Evolutionary conservation across 441 rosid species (phyloP), one percentile per base, ranked within the genome.

Genomic region (Erodium moschatum): DNA sequence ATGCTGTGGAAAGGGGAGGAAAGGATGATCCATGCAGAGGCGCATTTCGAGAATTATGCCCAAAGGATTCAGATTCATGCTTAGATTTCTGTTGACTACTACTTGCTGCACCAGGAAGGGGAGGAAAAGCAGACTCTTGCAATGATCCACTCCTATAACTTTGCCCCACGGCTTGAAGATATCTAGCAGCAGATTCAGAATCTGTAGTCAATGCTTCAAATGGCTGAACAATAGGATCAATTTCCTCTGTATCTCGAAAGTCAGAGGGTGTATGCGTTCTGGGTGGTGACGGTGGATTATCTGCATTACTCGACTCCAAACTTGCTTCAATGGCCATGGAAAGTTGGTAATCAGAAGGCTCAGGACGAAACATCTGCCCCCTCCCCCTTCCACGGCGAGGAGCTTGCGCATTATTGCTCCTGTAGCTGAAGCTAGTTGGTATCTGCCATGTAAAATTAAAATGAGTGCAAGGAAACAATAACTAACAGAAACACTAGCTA

Each of bases 341-440:
- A 67, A 87, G 85, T 62, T 89, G 86, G 76, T 85, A 80, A 70
- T 84, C 91, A 78, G 87, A 83, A 64, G 83, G 82, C 69, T 89
- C 97, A 0, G 83, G 91, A 48, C 75, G 87, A 75, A 83, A 87
- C 19, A 89, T 73, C 60, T 75, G 77, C 21, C 83, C 82, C 83
- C 97, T 88, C 81, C 97, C 91, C 58, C 88, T 48, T 48, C 54
- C 54, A n/a, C 54, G 92, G 31, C 82, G 90, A 75, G 77, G 81
- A 61, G 84, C 96, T 80, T 82, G 90, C 18, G 87, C 97, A 79
- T 69, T 87, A 58, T 89, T 85, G 50, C 78, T 82, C 62, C n/a
- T 56, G 68, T 83, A 94, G 24, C 85, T 87, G 65, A 94, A 94
- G 87, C 98, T 91, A 27, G 96, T 89, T 31, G 98, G 97, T 75